These are phyloP conservation scores for Cercophora samala DNA, from an alignment of 495 filamentous ascomycete species.

Conservation along the genomic window DNA sequence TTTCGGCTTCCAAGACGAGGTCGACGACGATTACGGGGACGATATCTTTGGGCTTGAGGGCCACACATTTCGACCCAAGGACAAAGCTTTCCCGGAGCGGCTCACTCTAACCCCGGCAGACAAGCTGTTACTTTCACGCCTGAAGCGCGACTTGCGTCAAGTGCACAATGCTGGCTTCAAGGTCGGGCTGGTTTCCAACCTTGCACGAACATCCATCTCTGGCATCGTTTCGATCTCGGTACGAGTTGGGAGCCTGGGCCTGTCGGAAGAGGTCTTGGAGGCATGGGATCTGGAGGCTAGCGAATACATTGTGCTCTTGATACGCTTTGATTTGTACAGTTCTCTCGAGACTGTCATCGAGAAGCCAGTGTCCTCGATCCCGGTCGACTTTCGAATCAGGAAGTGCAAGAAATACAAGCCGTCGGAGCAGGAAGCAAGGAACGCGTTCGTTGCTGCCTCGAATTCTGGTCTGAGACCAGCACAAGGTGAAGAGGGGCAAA, in stretches of 20 bases:
- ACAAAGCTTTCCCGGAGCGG: background rate
- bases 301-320: constrained; percentile 74
- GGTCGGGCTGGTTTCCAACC: constrained; percentile 59
- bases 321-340: constrained; percentile 64
- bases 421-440: constrained; percentile 44
- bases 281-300: constrained; percentile 68
- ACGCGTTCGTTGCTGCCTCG: constrained; percentile 45
- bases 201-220: constrained; percentile 36
- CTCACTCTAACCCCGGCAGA: background rate
- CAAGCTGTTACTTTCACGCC: constrained; percentile 24
- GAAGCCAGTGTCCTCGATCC: background rate
- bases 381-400: constrained; percentile 45
- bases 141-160: constrained; percentile 61
- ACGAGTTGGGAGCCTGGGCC: constrained; percentile 63
- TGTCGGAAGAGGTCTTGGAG: constrained; percentile 72
- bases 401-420: constrained; percentile 57
- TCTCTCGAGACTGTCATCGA: constrained; percentile 40
- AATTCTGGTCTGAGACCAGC: background rate
- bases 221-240: constrained; percentile 63
- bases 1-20: constrained; percentile 31
- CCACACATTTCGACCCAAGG: background rate
- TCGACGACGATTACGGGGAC: constrained; percentile 30
- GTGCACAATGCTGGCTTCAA: constrained; percentile 69
- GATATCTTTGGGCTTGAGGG: constrained; percentile 21
- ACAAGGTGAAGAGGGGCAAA: background rate